Conservation (phyloP, 1,284 basidiomycete genomes). For the Moniliophthora roreri region DNA sequence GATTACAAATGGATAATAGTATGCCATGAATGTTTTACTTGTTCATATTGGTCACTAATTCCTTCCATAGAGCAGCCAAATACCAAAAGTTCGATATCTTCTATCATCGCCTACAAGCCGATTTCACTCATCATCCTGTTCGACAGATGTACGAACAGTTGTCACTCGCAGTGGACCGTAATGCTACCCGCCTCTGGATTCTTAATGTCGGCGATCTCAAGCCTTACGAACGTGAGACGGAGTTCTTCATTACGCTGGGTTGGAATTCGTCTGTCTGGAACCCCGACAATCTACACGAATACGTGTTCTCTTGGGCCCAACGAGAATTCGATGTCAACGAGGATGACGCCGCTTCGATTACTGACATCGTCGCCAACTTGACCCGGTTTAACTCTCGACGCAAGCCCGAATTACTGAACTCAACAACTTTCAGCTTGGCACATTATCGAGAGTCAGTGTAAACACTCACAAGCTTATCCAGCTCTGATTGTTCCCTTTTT, state of each 20-base stretch:
- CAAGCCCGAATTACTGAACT: constrained; percentile 68
- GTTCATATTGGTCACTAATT: background rate
- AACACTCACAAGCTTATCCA: constrained; percentile 5
- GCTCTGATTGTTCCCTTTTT: background rate
- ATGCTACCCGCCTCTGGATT: constrained; percentile 62
- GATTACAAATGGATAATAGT: constrained; percentile 66
- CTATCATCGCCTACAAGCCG: background rate
- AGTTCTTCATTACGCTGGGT: constrained; percentile 66
- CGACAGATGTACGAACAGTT: constrained; percentile 59
- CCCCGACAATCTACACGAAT: constrained; percentile 50
- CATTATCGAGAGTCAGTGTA: constrained; percentile 66
- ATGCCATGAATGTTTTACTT: constrained; percentile 16
- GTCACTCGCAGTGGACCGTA: constrained; percentile 55
- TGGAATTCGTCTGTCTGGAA: constrained; percentile 59
- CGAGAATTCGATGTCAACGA: constrained; percentile 60
- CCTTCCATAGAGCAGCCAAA: constrained; percentile 37
- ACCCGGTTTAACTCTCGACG: constrained; percentile 61
- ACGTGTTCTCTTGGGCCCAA: constrained; percentile 57
- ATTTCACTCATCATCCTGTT: constrained; percentile 4
- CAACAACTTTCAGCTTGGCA: constrained; percentile 60
- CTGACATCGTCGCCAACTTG: constrained; percentile 55
- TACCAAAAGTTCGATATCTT: constrained; percentile 35
- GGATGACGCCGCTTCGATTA: constrained; percentile 39
- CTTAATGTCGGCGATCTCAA: constrained; percentile 73
- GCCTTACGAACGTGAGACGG: constrained; percentile 68